Percentiles rank a stretch among this genome's conserved stretches.
Conservation (phyloP, 2,329 filamentous ascomycete genomes). For the Fusarium incarnatum region DNA sequence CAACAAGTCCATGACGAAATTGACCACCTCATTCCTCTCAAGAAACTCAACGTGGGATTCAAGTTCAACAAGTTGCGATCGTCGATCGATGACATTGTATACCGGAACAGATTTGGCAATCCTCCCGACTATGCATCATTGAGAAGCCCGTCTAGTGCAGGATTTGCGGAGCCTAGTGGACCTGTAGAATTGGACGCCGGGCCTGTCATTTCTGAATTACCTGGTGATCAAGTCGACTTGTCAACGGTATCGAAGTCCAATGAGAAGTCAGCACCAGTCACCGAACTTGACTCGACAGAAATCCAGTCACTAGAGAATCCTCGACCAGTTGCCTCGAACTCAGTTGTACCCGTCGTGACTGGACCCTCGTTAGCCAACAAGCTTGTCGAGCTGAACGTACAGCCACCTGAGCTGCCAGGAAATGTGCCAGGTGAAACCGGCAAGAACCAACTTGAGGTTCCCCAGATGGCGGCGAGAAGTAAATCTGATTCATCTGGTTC, state of each 20-base stretch:
- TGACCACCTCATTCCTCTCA: slow-evolving; percentile 40
- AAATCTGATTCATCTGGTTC: slow-evolving; percentile 21
- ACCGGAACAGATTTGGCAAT: slow-evolving; percentile 37
- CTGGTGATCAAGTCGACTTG: not conserved
- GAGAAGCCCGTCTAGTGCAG: slow-evolving; percentile 30
- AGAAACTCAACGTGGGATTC: slow-evolving; percentile 39
- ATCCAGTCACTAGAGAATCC: not conserved
- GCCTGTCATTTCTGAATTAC: slow-evolving; percentile 20
- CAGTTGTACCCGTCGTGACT: not conserved
- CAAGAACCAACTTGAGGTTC: slow-evolving; percentile 14
- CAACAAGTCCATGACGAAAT: slow-evolving; percentile 45
- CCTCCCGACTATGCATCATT: slow-evolving; percentile 27
- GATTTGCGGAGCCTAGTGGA: not conserved
- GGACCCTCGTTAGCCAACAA: not conserved
- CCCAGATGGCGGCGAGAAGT: not conserved
- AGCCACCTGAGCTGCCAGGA: slow-evolving; percentile 38
- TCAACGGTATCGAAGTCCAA: not conserved
- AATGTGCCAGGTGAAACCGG: not conserved
- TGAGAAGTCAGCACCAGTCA: not conserved
- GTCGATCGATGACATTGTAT: slow-evolving; percentile 35
- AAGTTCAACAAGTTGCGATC: slow-evolving; percentile 43
- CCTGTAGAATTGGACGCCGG: slow-evolving; percentile 20
- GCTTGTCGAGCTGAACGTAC: slow-evolving; percentile 27
- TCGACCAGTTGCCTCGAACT: not conserved
- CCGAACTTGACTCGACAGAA: slow-evolving; percentile 33